Evolutionary conservation across 2,329 filamentous ascomycete genomes (phyloP).

Genomic region (Ophiostoma piceae): DNA sequence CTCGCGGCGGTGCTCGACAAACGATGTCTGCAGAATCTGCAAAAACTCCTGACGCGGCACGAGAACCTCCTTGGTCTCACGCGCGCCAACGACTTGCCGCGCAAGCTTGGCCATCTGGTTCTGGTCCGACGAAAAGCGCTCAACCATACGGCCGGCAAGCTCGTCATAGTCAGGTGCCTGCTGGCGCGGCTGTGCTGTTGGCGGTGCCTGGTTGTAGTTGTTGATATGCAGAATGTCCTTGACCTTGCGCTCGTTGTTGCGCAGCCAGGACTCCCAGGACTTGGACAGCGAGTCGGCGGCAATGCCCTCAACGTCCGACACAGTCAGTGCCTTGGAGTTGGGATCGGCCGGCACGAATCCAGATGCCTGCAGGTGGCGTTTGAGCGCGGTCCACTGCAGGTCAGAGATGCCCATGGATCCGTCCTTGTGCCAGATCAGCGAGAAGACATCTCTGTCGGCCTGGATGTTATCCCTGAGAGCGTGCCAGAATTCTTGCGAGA

Average conservation of each 20-base stretch:
- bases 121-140: conserved; percentile 34
- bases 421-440: conserved; percentile 39
- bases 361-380: conserved; percentile 37
- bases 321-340: conserved; percentile 31
- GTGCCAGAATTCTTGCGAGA: conserved; percentile 60
- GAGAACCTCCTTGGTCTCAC: conserved; percentile 35
- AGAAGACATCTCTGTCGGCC: conserved; percentile 45
- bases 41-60: conserved; percentile 49
- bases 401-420: conserved; percentile 41
- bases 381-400: conserved; percentile 45
- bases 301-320: conserved; percentile 30
- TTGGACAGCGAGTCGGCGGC: conserved; percentile 35
- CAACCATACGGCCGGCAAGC: conserved; percentile 25
- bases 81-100: conserved; percentile 36
- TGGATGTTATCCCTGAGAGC: conserved; percentile 54
- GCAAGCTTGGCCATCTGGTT: conserved; percentile 37
- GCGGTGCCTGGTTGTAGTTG: background rate
- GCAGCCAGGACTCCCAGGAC: conserved; percentile 50
- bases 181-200: background rate
- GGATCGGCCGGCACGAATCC: conserved; percentile 31
- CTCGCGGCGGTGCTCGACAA: conserved; percentile 37
- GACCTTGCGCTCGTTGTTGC: conserved; percentile 44
- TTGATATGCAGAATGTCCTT: conserved; percentile 29
- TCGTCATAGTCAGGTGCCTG: conserved; percentile 16
- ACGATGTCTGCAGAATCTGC: conserved; percentile 38